Conservation (phyloP, 495 filamentous ascomycete species). For the Penicillium lividum region DNA sequence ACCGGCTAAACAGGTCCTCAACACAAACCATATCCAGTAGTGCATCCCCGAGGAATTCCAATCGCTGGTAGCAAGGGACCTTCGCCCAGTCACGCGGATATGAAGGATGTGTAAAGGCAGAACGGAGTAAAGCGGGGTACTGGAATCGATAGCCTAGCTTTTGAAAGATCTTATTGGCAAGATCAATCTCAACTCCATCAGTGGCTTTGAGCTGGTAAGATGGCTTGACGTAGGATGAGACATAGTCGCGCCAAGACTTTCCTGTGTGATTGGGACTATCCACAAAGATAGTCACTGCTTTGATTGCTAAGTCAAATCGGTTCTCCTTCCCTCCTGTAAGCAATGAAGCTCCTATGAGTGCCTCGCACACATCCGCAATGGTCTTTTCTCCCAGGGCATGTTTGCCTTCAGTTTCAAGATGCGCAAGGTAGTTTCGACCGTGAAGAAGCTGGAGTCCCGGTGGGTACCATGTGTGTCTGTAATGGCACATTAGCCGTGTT, state of each 20-base stretch:
- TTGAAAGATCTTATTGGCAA: conserved; percentile 63
- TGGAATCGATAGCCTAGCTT: conserved; percentile 79
- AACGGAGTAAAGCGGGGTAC: conserved; percentile 73
- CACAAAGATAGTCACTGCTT: conserved; percentile 79
- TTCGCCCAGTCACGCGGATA: conserved; percentile 69
- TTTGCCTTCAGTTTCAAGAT: conserved; percentile 48
- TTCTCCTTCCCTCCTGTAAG: conserved; percentile 58
- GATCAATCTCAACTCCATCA: conserved; percentile 57
- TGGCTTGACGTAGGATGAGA: conserved; percentile 67
- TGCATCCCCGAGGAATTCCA: conserved; percentile 92
- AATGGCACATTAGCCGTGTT: not conserved
- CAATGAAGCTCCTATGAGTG: conserved; percentile 86
- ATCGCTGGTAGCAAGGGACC: conserved; percentile 85
- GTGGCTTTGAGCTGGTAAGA: conserved; percentile 62
- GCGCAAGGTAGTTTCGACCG: conserved; percentile 61
- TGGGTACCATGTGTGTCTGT: conserved; percentile 71
- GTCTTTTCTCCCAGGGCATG: conserved; percentile 85
- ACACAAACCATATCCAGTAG: conserved; percentile 87
- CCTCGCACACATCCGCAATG: conserved; percentile 96
- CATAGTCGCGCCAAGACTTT: conserved; percentile 70
- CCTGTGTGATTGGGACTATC: conserved; percentile 66
- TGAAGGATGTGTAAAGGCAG: conserved; percentile 88
- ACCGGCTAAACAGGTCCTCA: conserved; percentile 72
- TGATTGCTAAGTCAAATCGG: conserved; percentile 77
- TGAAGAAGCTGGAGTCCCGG: conserved; percentile 65